Percentiles rank a stretch among this genome's conserved stretches.
Conservation (phyloP, 345 rosid species). For the Raphanus raphanistrum region DNA sequence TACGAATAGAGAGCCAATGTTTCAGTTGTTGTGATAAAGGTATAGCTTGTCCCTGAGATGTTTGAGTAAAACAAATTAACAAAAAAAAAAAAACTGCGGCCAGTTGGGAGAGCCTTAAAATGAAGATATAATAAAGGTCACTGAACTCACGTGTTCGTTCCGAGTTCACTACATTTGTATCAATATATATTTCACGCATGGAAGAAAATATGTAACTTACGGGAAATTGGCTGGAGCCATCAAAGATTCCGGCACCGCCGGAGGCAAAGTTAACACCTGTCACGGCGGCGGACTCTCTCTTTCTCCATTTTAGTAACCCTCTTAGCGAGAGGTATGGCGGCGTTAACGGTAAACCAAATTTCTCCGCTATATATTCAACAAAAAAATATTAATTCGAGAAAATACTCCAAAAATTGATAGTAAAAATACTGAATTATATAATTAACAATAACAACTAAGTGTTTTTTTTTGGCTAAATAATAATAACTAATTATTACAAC, state of each 20-base stretch:
- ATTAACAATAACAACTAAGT: too few species aligned
- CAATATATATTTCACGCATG: not conserved
- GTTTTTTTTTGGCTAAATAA: too few species aligned
- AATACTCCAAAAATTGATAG: not conserved
- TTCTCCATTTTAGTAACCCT: not conserved
- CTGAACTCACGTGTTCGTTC: not conserved
- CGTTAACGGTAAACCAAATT: conserved; percentile 55
- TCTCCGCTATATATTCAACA: conserved; percentile 48
- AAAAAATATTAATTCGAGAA: not conserved
- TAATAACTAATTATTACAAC: not conserved
- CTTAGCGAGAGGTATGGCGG: conserved; percentile 55
- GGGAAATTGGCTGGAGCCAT: conserved; percentile 39
- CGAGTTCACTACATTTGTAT: not conserved
- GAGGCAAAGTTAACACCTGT: conserved; percentile 68
- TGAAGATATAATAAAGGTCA: not conserved
- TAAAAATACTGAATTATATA: not conserved
- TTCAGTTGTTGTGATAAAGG: conserved; percentile 56
- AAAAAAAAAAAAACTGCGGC: not conserved
- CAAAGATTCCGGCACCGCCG: conserved; percentile 65
- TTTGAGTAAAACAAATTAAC: not conserved
- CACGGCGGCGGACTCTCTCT: conserved; percentile 26
- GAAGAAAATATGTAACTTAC: conserved; percentile 42
- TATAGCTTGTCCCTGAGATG: conserved; percentile 41
- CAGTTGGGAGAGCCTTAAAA: not conserved
- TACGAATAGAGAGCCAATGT: conserved; percentile 40